Conservation (phyloP, 1,284 basidiomycete species). For the Pisolithus thermaeus region DNA sequence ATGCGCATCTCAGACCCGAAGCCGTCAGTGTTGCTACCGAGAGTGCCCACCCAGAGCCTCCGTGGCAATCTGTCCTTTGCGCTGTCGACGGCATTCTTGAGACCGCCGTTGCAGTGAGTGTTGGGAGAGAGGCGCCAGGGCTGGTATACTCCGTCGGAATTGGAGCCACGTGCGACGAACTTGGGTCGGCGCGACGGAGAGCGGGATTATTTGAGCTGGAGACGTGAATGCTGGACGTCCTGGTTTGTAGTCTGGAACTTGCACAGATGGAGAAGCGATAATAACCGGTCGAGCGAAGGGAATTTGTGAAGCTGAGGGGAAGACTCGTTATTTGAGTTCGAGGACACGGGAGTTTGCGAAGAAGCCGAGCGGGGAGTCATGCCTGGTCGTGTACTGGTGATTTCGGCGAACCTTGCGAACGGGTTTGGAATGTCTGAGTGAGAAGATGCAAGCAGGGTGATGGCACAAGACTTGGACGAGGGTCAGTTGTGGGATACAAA, state of each 20-base stretch:
- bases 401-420: constrained; percentile 33
- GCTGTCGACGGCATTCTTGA: too few relatives aligned
- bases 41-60: too few relatives aligned
- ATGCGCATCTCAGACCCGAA: constrained; percentile 52
- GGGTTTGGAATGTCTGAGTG: constrained; percentile 32
- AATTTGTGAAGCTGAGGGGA: constrained; percentile 17
- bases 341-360: not conserved
- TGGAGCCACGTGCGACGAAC: constrained; percentile 6
- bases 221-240: constrained; percentile 31
- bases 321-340: not conserved
- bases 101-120: too few relatives aligned
- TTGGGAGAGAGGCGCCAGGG: constrained; percentile 62
- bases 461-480: constrained; percentile 15
- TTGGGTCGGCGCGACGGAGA: constrained; percentile 40
- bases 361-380: constrained; percentile 4
- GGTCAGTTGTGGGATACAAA: too few relatives aligned
- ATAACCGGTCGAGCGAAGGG: constrained; percentile 25
- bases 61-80: too few relatives aligned
- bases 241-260: constrained; percentile 35
- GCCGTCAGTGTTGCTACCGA: constrained; percentile 59
- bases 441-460: constrained; percentile 35
- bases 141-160: constrained; percentile 12
- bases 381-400: constrained; percentile 13
- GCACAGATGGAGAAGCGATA: constrained; percentile 20
- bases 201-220: constrained; percentile 44